These are phyloP conservation scores for Stemphylium beticola DNA, from an alignment of 2,329 filamentous ascomycete genomes.

Conservation along the genomic window DNA sequence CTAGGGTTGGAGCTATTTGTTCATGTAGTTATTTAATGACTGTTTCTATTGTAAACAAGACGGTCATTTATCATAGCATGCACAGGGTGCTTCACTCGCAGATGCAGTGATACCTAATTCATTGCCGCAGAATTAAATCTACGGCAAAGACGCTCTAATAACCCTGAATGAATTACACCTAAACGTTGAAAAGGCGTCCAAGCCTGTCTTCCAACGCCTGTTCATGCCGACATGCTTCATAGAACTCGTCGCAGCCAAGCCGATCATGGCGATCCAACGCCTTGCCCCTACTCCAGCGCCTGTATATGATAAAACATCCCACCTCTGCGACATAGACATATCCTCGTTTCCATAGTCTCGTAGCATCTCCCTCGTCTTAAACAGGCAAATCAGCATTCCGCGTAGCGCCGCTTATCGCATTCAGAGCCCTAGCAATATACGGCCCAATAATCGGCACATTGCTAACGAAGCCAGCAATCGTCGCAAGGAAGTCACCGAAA, in stretches of 20 bases:
- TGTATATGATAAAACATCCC: slow-evolving; percentile 6
- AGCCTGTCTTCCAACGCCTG: background rate
- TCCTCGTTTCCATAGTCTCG: background rate
- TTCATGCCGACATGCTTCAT: background rate
- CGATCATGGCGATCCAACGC: background rate
- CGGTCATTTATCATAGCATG: background rate
- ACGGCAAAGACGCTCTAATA: background rate
- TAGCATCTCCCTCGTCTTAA: background rate
- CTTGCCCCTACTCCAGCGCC: background rate
- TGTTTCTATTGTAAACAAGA: background rate
- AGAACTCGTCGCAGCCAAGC: background rate
- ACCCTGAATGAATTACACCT: background rate
- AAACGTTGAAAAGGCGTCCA: background rate
- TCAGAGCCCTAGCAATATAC: slow-evolving; percentile 77
- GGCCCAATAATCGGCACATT: slow-evolving; percentile 86
- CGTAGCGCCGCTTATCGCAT: slow-evolving; percentile 19
- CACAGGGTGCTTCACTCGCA: background rate
- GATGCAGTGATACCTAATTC: background rate
- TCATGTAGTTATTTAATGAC: too few species aligned
- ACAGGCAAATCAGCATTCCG: slow-evolving; percentile 22
- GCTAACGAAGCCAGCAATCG: slow-evolving; percentile 85
- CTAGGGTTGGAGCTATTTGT: too few species aligned
- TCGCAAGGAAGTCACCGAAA: slow-evolving; percentile 96
- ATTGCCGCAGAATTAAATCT: background rate
- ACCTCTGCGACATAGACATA: background rate